A percentile compares a stretch with the other conserved stretches of the same genome.
Conservation (phyloP, 108 stramenopile genomes). For the Cyclotella kingstonii region DNA sequence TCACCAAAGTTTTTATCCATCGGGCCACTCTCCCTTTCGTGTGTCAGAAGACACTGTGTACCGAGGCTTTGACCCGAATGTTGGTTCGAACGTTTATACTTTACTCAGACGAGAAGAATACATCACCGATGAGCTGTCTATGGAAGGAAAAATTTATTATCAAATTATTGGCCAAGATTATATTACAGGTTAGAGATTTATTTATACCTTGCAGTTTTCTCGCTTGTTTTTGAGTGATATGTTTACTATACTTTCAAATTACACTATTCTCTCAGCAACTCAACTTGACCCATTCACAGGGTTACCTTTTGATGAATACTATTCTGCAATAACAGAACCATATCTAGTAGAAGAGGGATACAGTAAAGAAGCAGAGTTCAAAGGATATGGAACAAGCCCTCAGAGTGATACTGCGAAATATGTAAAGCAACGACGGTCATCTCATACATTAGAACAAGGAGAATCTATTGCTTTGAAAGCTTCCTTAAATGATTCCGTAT, state of each 20-base stretch:
- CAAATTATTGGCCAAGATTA: slow-evolving; percentile 38
- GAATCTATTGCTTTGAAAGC: slow-evolving; percentile 23
- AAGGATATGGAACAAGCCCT: slow-evolving; percentile 4
- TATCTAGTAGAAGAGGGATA: slow-evolving; percentile 68
- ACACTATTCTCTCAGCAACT: slow-evolving; percentile 24
- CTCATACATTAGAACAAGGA: slow-evolving; percentile 34
- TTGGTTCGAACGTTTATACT: slow-evolving; percentile 34
- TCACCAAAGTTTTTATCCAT: slow-evolving; percentile 10
- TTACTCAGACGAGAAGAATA: slow-evolving; percentile 42
- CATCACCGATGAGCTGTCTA: slow-evolving; percentile 3
- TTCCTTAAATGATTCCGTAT: slow-evolving; percentile 2
- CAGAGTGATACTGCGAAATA: slow-evolving; percentile 13
- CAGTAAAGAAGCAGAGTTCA: slow-evolving; percentile 12
- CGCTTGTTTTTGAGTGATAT: too few relatives aligned
- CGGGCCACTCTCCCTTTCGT: slow-evolving; percentile 15
- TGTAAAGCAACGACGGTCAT: slow-evolving; percentile 32
- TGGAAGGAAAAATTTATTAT: slow-evolving; percentile 43
- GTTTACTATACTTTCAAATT: not conserved
- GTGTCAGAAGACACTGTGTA: slow-evolving; percentile 38
- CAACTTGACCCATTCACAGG: slow-evolving; percentile 56
- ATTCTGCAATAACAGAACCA: slow-evolving; percentile 59
- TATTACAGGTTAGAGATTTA: slow-evolving; percentile 14
- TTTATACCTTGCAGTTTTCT: not conserved
- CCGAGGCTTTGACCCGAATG: slow-evolving; percentile 27
- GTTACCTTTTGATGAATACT: slow-evolving; percentile 35